phyloP scores from a whole-genome alignment of 805 yeast genomes.

The Tetrapisispora namnaoensis region DNA sequence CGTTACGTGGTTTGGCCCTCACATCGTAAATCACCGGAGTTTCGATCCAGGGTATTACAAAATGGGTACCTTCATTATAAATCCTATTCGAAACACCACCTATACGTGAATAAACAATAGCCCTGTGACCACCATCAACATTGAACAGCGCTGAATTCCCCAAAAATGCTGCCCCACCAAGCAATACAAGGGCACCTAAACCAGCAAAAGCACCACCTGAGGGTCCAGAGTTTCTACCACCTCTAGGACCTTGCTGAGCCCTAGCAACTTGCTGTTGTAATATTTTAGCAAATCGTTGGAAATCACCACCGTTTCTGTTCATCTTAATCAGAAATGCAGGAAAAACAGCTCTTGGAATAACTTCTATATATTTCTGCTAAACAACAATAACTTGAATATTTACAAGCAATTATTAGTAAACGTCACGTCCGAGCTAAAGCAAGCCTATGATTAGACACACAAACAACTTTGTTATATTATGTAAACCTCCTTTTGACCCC shows the following conservation, averaged over 20 bases:
- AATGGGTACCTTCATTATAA: slow-evolving; percentile 89
- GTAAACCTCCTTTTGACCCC: no score
- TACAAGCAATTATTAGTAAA: no score
- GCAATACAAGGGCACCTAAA: slow-evolving; percentile 45
- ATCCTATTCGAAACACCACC: slow-evolving; percentile 77
- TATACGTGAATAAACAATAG: slow-evolving; percentile 82
- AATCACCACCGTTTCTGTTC: slow-evolving; percentile 32
- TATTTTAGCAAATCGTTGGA: slow-evolving; percentile 43
- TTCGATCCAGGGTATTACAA: slow-evolving; percentile 90
- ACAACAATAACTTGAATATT: no score
- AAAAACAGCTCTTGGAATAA: no score
- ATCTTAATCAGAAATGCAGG: slow-evolving; percentile 7
- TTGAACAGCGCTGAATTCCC: slow-evolving; percentile 55
- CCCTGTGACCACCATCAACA: slow-evolving; percentile 99
- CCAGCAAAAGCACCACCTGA: slow-evolving; percentile 47
- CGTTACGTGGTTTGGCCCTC: slow-evolving; percentile 93
- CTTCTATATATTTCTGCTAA: no score
- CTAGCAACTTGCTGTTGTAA: slow-evolving; percentile 39
- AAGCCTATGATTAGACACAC: no score
- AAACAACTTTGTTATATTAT: no score
- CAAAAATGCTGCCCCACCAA: slow-evolving; percentile 49
- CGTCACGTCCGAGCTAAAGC: no score
- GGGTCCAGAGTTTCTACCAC: slow-evolving; percentile 18
- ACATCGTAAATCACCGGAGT: slow-evolving; percentile 89
- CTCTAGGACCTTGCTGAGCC: slow-evolving; percentile 29